A percentile compares a stretch with the other conserved stretches of the same genome.
Evolutionary conservation across 202 grass and related monocot genomes (phyloP).

Genomic region (Panicum virgatum): DNA sequence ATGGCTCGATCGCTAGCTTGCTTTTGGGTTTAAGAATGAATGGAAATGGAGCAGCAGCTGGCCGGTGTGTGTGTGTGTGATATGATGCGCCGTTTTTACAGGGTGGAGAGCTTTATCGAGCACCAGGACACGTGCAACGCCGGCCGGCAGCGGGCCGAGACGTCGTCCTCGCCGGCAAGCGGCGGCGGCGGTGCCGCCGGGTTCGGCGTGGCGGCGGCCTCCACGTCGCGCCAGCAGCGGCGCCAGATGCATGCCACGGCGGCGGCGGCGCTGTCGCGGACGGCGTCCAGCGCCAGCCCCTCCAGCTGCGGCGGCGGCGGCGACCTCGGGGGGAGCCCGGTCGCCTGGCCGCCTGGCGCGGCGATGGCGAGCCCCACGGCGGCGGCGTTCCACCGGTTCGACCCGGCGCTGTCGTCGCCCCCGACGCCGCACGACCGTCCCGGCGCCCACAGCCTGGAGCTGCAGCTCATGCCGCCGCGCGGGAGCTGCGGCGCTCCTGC

Average conservation of each 20-base stretch:
- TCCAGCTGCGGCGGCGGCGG: conserved; percentile 69
- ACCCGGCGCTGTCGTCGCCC: background rate
- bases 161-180: conserved; percentile 22
- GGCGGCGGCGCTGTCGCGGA: conserved; percentile 45
- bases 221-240: conserved; percentile 14
- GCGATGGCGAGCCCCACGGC: conserved; percentile 24
- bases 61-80: background rate
- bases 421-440: background rate
- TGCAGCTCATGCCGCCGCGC: conserved; percentile 73
- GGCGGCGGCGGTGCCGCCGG: no score
- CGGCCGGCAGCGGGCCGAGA: conserved; percentile 37
- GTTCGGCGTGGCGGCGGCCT: background rate
- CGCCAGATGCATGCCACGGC: background rate
- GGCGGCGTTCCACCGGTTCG: conserved; percentile 23
- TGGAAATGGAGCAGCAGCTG: no score
- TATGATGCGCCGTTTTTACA: conserved; percentile 38
- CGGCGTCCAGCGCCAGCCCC: conserved; percentile 68
- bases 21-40: background rate
- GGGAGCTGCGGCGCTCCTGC: background rate
- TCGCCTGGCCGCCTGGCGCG: conserved; percentile 34
- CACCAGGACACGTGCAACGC: conserved; percentile 85
- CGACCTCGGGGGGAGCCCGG: conserved; percentile 52
- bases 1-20: background rate
- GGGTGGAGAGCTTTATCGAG: conserved; percentile 99
- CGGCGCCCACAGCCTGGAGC: conserved; percentile 52